Percentiles rank a stretch among this genome's conserved stretches.
Evolutionary conservation across 805 yeast genomes (phyloP).

Genomic region (Metschnikowia lunata): DNA sequence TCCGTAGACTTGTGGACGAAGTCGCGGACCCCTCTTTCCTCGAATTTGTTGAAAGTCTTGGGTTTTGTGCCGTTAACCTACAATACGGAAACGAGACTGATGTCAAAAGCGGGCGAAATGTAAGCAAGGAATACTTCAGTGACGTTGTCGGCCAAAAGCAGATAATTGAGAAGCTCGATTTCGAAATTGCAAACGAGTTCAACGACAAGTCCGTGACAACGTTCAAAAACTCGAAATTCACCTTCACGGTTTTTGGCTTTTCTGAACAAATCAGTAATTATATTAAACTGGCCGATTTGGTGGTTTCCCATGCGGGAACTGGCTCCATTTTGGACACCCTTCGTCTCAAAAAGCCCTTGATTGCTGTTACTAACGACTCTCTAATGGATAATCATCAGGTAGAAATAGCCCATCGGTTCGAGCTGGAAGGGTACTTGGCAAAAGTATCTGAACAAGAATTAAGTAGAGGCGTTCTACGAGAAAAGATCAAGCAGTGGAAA

Average conservation of each 20-base stretch:
- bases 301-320: constrained; percentile 87
- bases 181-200: constrained; percentile 12
- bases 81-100: constrained; percentile 34
- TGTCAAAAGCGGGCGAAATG: constrained; percentile 13
- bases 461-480: constrained; percentile 5
- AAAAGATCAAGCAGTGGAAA: constrained; percentile 6
- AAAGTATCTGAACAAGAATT: constrained; percentile 7
- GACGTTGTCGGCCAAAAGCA: constrained; percentile 14
- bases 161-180: constrained; percentile 9
- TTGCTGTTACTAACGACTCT: constrained; percentile 65
- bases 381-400: constrained; percentile 43
- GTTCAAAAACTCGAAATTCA: constrained; percentile 9
- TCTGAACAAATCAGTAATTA: constrained; percentile 25
- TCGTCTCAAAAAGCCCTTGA: constrained; percentile 49
- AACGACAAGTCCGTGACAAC: constrained; percentile 16
- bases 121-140: constrained; percentile 23
- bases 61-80: constrained; percentile 28
- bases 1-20: constrained; percentile 50
- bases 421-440: constrained; percentile 8
- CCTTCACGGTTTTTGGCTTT: constrained; percentile 26
- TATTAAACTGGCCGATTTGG: constrained; percentile 49
- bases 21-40: constrained; percentile 36
- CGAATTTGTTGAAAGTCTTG: constrained; percentile 25
- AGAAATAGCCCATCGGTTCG: constrained; percentile 16
- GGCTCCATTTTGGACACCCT: constrained; percentile 85